Base-by-base conservation (phyloP, 805 yeast species). In the Wickerhamomyces mucosus region DNA sequence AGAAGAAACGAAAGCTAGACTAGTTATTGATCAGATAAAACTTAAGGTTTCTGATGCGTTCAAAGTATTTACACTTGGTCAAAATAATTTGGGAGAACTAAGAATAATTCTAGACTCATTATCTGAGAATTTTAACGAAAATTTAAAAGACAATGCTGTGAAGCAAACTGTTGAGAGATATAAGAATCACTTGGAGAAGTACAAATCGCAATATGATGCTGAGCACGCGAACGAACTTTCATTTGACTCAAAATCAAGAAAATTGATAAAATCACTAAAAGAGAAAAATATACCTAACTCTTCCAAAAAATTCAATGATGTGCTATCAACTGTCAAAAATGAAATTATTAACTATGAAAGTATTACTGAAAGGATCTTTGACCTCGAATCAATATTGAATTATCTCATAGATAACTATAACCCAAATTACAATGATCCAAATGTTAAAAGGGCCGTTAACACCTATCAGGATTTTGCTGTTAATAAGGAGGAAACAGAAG, bases 101-200 rank as follows among this genome's bases (percentile, higher is more conserved):
- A 40, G 65, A 35, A 21, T 39, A 3, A 63, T 80, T 13, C 49
- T 84, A 30, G 52, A 55, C 3, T 55, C 56, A 5, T 59, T 88
- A 56, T 52, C 63, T 7, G 48, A 61, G 3, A 68, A 69, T n/a
- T 86, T 81, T 55, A 83, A 85, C 45, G 83, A 81, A 29, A 80
- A 85, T 46, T 73, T 85, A 58, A 85, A 88, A 50, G 96, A 88
- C 55, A 72, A 75, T 7, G 94, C 88, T 0, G 96, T 88, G 14
- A 84, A 84, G 51, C 68, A 63, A 15, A 76, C 88, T 2, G 76
- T 85, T 13, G 59, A 68, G 14, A 58, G 59, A 10, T 79, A 27
- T 28, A 26, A 39, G 20, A 16, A 7, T 2, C 45, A 43, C 18
- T 12, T 41, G 16, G 24, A 27, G 2, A 21, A 33, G 10, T 43